Evolutionary conservation across 345 rosid genomes (phyloP), one percentile per base, ranked within the genome.

Genomic region (Hibiscus tridactylites): DNA sequence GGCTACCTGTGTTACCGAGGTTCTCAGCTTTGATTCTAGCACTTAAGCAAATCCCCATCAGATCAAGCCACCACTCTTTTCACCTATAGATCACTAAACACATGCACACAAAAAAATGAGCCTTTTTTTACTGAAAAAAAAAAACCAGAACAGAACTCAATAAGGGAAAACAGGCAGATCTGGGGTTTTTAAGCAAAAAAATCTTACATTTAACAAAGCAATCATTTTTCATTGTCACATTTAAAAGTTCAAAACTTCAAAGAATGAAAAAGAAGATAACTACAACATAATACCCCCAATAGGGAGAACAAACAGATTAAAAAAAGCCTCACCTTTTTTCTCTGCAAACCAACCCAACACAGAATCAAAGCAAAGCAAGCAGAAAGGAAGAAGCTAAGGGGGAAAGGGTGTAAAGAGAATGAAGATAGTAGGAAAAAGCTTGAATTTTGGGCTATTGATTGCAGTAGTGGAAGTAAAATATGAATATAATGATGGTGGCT

Each of bases 11-110:
- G 75, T 79, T 87, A 68, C 53, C 74, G 70, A 91, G 88, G 82
- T 91, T 90, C 80, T 85, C 96, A 70, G 93, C 96, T 87, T 91
- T 91, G 78, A 91, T 85, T 81, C 80, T 87, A 73, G 97, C 88
- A 75, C 97, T 91, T 57, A 91, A 84, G 84, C 99, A 95, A 81
- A 85, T 71, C 90, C 99, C 99, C 99, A 95, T 95, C 31, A 75
- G 73, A 72, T 61, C 72, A 62, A 67, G 44, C 31, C 78, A 67
- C 75, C 75, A 54, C 59, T 54, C 67, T 75, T 61, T 57, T 57
- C 75, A 9, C 85, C 28, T 83, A 59, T 39, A 66, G 61, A 77
- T 78, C 72, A 82, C 42, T 31, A 59, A 57, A 19, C 26, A 68
- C 64, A 72, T 29, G 21, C 7, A 15, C 12, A 21, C 24, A 21